phyloP scores from a whole-genome alignment of 2,329 filamentous ascomycete genomes.

The Arthrobotrys conoides region DNA sequence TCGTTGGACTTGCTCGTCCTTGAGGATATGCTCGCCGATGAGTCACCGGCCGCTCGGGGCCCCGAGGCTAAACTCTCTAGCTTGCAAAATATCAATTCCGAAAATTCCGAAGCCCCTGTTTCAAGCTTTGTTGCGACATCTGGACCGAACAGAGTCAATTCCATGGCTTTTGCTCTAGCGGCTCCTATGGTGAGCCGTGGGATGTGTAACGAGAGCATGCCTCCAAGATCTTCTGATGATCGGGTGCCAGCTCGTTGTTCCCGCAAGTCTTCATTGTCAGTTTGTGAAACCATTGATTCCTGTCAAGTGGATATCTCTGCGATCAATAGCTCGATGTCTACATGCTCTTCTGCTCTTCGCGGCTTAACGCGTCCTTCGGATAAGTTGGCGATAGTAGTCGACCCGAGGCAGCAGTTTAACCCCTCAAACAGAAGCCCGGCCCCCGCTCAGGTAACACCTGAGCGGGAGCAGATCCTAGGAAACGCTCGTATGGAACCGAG shows the following conservation, averaged over 20 bases:
- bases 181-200: constrained; percentile 32
- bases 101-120: neutral
- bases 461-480: neutral
- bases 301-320: constrained; percentile 36
- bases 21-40: constrained; percentile 42
- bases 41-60: neutral
- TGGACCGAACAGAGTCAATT: constrained; percentile 28
- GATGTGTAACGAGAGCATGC: constrained; percentile 50
- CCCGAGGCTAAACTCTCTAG: constrained; percentile 18
- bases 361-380: constrained; percentile 32
- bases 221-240: constrained; percentile 28
- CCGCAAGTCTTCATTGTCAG: constrained; percentile 52
- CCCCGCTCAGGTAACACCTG: constrained; percentile 18
- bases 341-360: constrained; percentile 27
- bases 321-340: constrained; percentile 21
- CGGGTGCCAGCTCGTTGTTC: constrained; percentile 20
- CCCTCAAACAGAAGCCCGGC: neutral
- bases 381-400: constrained; percentile 26
- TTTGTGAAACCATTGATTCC: constrained; percentile 47
- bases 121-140: constrained; percentile 5
- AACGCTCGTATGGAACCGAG: constrained; percentile 18
- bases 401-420: constrained; percentile 16
- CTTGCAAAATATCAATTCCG: neutral
- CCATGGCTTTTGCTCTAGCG: constrained; percentile 52
- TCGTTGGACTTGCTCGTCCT: constrained; percentile 38